Evolutionary conservation across 495 filamentous ascomycete species (phyloP), one percentile per base, ranked within the genome.

Genomic region (Aspergillus egyptiacus): DNA sequence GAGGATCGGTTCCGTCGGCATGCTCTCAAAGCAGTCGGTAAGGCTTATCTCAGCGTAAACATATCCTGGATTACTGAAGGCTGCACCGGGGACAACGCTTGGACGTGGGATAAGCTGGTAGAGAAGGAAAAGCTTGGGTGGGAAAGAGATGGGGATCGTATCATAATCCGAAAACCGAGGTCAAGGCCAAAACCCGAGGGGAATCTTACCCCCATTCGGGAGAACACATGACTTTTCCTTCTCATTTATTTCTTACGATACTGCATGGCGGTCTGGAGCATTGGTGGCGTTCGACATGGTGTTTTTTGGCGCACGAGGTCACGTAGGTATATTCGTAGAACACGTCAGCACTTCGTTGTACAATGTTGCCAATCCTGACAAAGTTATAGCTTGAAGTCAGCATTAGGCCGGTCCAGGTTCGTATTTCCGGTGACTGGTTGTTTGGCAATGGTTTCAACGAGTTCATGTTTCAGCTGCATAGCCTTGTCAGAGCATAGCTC

Each of bases 401-500:
- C 76, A 50, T 79, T 85, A 3, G 69, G 72, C 64, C 82, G 81
- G 65, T 93, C 87, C 68, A 83, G 76, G 14, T 84, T 84, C n/a
- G 69, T 30, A 58, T 72, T 45, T 53, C 67, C 61, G 28, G 63
- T 58, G 27, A 62, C 52, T 33, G 63, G 63, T 53, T 77, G 71
- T 11, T 63, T 69, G 1, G 89, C 83, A 13, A 94, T 71, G 24
- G 71, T 77, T 59, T 86, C 84, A 6, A 86, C 81, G 18, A 97
- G 71, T 17, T 67, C 62, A 15, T 76, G 63, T 68, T 96, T 97
- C 57, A 84, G 63, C 13, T 72, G 72, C 38, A 73, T 67, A n/a
- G 84, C 74, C 50, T 76, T 75, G 48, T 97, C 91, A 2, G 84
- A 87, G 56, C 86, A 91, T 5, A 98, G 78, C 64, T 98, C 93